phyloP scores from a whole-genome alignment of 495 filamentous ascomycete species.

The Aspergillus indologenus region DNA sequence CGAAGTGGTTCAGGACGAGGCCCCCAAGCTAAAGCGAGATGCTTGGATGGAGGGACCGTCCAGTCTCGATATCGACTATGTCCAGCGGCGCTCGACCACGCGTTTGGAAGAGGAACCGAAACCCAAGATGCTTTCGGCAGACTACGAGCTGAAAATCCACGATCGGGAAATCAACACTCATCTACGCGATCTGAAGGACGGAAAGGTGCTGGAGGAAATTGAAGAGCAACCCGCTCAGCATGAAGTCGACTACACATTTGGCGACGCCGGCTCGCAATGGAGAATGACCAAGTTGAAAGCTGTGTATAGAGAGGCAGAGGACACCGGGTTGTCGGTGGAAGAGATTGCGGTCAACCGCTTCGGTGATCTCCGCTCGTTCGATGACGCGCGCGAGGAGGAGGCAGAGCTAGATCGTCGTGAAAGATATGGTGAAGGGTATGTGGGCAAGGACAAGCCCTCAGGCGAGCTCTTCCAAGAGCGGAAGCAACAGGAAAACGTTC shows the following conservation, averaged over 20 bases:
- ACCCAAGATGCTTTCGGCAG: slow-evolving; percentile 53
- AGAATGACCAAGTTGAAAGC: slow-evolving; percentile 91
- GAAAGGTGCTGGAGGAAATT: slow-evolving; percentile 50
- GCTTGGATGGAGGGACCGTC: slow-evolving; percentile 93
- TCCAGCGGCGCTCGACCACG: slow-evolving; percentile 58
- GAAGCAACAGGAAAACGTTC: slow-evolving; percentile 50
- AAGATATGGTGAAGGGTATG: slow-evolving; percentile 81
- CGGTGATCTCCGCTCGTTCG: slow-evolving; percentile 79
- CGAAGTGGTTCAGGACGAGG: slow-evolving; percentile 35
- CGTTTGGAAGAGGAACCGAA: slow-evolving; percentile 39
- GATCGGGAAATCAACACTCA: slow-evolving; percentile 76
- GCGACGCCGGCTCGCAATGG: slow-evolving; percentile 87
- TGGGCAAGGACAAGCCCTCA: slow-evolving; percentile 82
- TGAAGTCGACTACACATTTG: slow-evolving; percentile 80
- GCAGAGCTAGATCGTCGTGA: slow-evolving; percentile 82
- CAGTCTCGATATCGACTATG: slow-evolving; percentile 78
- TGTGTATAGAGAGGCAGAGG: slow-evolving; percentile 76
- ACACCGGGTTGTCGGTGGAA: slow-evolving; percentile 66
- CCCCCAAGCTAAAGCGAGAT: slow-evolving; percentile 58
- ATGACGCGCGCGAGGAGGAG: slow-evolving; percentile 93
- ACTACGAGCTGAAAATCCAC: slow-evolving; percentile 75
- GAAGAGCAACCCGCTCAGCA: slow-evolving; percentile 53
- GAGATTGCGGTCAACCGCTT: slow-evolving; percentile 79
- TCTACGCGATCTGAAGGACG: slow-evolving; percentile 59
- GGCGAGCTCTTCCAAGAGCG: slow-evolving; percentile 84